phyloP scores from a whole-genome alignment of 768 basidiomycete genomes.

The Harrya chromipes region DNA sequence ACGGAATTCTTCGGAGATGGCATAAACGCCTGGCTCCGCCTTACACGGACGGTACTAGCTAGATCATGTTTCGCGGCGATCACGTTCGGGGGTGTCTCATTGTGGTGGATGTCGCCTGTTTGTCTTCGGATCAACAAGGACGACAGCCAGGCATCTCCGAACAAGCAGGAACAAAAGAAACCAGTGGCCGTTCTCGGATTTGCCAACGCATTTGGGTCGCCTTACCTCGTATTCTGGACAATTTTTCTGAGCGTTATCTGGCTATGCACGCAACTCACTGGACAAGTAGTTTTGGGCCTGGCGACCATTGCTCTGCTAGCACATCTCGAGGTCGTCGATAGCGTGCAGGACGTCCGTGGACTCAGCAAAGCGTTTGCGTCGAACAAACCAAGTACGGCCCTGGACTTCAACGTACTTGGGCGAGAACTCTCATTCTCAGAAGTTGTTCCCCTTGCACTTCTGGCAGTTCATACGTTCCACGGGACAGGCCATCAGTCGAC shows the following conservation, averaged over 20 bases:
- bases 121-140: constrained; percentile 62
- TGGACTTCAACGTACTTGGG: constrained; percentile 28
- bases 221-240: constrained; percentile 81
- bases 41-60: constrained; percentile 58
- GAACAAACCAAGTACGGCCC: constrained; percentile 43
- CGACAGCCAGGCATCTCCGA: constrained; percentile 4
- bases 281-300: constrained; percentile 72
- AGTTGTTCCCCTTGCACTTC: constrained; percentile 67
- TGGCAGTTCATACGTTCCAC: constrained; percentile 78
- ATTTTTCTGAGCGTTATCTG: constrained; percentile 56
- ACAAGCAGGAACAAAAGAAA: constrained; percentile 31
- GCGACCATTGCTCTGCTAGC: constrained; percentile 65
- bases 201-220: constrained; percentile 86
- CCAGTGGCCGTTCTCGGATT: constrained; percentile 73
- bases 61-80: constrained; percentile 51
- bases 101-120: constrained; percentile 75
- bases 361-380: constrained; percentile 52
- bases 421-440: constrained; percentile 59
- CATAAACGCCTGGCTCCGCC: constrained; percentile 45
- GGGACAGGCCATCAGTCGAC: constrained; percentile 91
- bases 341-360: constrained; percentile 64
- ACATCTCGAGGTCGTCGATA: constrained; percentile 79
- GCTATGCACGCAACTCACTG: constrained; percentile 68
- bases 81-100: constrained; percentile 47
- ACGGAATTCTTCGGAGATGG: constrained; percentile 41